Percentiles rank a stretch among this genome's conserved stretches.
Evolutionary conservation across 768 basidiomycete genomes (phyloP).

Genomic region (Pleurotus giganteus): DNA sequence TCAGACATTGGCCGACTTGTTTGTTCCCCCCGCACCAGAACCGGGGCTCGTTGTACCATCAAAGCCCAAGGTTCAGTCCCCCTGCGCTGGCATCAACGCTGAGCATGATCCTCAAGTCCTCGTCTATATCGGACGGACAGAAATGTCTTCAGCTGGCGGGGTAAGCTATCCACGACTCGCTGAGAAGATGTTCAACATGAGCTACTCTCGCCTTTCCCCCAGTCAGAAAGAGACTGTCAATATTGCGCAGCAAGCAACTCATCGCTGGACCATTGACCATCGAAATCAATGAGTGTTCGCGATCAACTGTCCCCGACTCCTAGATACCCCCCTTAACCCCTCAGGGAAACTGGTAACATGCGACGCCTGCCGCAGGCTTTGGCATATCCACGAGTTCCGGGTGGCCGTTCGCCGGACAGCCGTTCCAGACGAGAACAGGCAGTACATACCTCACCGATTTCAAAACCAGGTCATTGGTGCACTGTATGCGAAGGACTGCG

Average conservation of each 20-base stretch:
- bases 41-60: not conserved
- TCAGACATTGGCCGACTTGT: not conserved
- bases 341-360: constrained; percentile 12
- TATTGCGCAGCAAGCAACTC: constrained; percentile 15
- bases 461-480: constrained; percentile 10
- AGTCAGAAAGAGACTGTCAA: constrained; percentile 12
- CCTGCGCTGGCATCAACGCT: constrained; percentile 16
- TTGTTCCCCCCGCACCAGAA: not conserved
- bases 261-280: constrained; percentile 26
- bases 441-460: constrained; percentile 12
- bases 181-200: constrained; percentile 8
- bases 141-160: constrained; percentile 15
- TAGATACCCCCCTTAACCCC: not conserved
- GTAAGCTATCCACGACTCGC: constrained; percentile 15
- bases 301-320: constrained; percentile 13
- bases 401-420: constrained; percentile 2
- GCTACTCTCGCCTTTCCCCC: not conserved
- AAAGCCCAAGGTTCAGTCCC: not conserved
- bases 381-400: constrained; percentile 12
- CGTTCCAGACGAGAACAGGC: constrained; percentile 14
- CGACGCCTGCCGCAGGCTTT: constrained; percentile 10
- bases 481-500: constrained; percentile 14
- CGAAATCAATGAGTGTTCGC: constrained; percentile 14
- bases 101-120: constrained; percentile 6
- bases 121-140: constrained; percentile 14